Evolutionary conservation across 371 early-diverging fungal species (phyloP).

Genomic region (Actinomortierella ambigua): DNA sequence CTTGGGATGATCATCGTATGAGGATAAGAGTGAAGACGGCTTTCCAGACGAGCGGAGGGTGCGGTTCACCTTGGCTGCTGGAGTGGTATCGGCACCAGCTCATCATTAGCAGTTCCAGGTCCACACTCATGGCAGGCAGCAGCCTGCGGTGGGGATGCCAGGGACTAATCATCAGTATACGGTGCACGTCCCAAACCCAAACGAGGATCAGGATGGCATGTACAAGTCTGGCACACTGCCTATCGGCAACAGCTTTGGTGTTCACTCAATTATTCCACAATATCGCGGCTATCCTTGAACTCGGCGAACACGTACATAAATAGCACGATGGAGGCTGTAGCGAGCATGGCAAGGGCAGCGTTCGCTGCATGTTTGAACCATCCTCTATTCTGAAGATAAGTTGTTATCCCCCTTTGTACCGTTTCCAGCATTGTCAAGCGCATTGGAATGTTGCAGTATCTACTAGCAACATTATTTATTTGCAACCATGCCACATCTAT

Average conservation of each 20-base stretch:
- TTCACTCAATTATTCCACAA: slow-evolving; percentile 57
- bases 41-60: slow-evolving; percentile 61
- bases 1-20: slow-evolving; percentile 63
- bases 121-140: slow-evolving; percentile 32
- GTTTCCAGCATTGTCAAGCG: too few relatives aligned
- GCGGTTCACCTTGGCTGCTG: slow-evolving; percentile 55
- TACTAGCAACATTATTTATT: too few relatives aligned
- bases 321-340: too few relatives aligned
- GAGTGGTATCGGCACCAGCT: slow-evolving; percentile 57
- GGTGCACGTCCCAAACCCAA: slow-evolving; percentile 37
- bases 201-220: slow-evolving; percentile 49
- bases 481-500: too few relatives aligned
- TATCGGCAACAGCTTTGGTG: slow-evolving; percentile 33
- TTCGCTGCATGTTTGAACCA: too few relatives aligned
- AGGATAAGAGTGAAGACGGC: slow-evolving; percentile 59
- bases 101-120: slow-evolving; percentile 57
- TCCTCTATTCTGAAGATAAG: too few relatives aligned
- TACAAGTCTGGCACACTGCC: slow-evolving; percentile 47
- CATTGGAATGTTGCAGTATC: too few relatives aligned
- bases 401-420: too few relatives aligned
- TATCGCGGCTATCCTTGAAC: slow-evolving; percentile 44
- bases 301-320: slow-evolving; percentile 12
- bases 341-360: too few relatives aligned
- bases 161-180: slow-evolving; percentile 21
- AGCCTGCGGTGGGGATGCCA: slow-evolving; percentile 20